A percentile compares a stretch with the other conserved stretches of the same genome.
These are phyloP conservation scores for Hirschfeldia incana DNA, from an alignment of 345 rosid genomes.

Conservation along the genomic window DNA sequence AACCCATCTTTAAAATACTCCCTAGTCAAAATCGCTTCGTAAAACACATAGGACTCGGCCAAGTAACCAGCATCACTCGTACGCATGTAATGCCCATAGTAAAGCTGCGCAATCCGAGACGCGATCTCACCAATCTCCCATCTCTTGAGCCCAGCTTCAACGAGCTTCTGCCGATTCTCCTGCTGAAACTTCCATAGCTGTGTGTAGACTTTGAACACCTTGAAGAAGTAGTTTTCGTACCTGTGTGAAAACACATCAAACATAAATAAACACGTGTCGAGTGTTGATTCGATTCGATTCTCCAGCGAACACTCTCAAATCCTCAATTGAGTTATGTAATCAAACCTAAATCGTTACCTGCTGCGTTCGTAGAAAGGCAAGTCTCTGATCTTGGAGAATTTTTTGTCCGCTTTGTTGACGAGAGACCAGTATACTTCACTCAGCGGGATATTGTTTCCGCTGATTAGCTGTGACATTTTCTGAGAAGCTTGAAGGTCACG, in stretches of 20 bases:
- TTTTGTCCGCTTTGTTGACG: slow-evolving; percentile 92
- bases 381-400: slow-evolving; percentile 97
- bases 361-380: slow-evolving; percentile 90
- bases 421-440: slow-evolving; percentile 91
- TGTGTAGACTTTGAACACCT: slow-evolving; percentile 97
- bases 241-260: slow-evolving; percentile 35
- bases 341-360: slow-evolving; percentile 50
- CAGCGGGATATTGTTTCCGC: slow-evolving; percentile 57
- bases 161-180: slow-evolving; percentile 86
- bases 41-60: slow-evolving; percentile 82
- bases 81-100: slow-evolving; percentile 92
- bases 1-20: slow-evolving; percentile 90
- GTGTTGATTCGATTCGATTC: background rate
- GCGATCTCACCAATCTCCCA: slow-evolving; percentile 99
- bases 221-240: slow-evolving; percentile 88
- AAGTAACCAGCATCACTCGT: slow-evolving; percentile 80
- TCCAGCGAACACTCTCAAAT: background rate
- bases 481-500: slow-evolving; percentile 1
- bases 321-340: background rate
- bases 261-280: background rate
- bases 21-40: slow-evolving; percentile 77
- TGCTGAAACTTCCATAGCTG: slow-evolving; percentile 97
- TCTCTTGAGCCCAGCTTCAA: slow-evolving; percentile 90
- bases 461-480: slow-evolving; percentile 53
- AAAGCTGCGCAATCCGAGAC: slow-evolving; percentile 88